Base-by-base conservation (phyloP, 768 basidiomycete species). In the Tricholoma saponaceum region DNA sequence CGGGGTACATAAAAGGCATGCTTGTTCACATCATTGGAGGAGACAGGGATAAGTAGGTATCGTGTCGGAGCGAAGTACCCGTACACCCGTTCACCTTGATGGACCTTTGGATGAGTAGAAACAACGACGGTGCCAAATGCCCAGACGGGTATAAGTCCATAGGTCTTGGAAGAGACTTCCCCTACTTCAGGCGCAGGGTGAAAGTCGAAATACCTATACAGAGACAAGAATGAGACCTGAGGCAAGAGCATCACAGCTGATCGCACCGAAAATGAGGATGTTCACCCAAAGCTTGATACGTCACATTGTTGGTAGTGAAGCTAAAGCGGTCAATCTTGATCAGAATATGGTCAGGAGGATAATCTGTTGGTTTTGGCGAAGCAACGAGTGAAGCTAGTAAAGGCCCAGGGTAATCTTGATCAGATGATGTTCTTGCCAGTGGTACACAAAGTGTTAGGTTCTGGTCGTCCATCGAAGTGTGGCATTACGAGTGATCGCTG, bases 81-180 rank as follows among this genome's bases (percentile, higher is more conserved):
- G 64, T 86, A 87, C 12, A 89, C 74, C 9, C 83, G 76, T 65
- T 89, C 87, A 6, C 84, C 86, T 32, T 70, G 54, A 22, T 68
- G 55, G 28, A 88, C 78, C 53, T 75, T 75, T 2, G 73, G 65
- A 64, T 83, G 79, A 0, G 74, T 74, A 0, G 85, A 87, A 41
- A 63, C 66, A 4, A 81, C 63, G 3, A 89, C 67, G 0, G 81
- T 83, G 12, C 82, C 87, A 58, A 87, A 89, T 8, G 86, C 87
- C 87, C 87, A 89, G 5, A 88, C 87, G 0, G 87, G 87, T 16
- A 86, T 78, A 25, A 89, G 64, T 0, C 86, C 87, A 64, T 88
- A 82, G 0, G 81, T 82, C 55, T 72, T 71, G 4, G 76, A 61
- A 3, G 81, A 80, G 5, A 77, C 73, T 9, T 63, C 63, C 28